Evolutionary conservation across 257 asterid genomes (phyloP).

Genomic region (Eucommia ulmoides): DNA sequence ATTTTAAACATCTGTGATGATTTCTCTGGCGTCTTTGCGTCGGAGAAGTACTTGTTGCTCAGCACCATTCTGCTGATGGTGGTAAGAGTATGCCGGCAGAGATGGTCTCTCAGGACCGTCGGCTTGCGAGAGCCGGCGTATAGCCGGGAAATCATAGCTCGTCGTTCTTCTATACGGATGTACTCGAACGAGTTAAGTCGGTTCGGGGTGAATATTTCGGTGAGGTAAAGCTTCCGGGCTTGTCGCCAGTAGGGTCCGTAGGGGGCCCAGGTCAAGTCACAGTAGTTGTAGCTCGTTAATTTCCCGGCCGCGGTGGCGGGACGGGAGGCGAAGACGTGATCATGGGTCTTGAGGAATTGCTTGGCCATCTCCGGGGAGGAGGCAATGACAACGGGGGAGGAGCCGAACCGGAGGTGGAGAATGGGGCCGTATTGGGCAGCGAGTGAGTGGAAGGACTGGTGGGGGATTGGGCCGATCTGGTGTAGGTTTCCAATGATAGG

Average conservation of each 20-base stretch:
- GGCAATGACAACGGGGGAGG: slow-evolving; percentile 13
- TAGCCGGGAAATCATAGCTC: neutral
- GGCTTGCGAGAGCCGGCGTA: slow-evolving; percentile 15
- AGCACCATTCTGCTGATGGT: slow-evolving; percentile 22
- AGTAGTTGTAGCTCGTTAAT: too few relatives aligned
- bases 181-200: neutral
- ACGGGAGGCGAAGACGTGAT: slow-evolving; percentile 4
- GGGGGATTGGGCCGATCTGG: slow-evolving; percentile 15
- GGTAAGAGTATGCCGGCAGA: slow-evolving; percentile 8
- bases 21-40: slow-evolving; percentile 1
- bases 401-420: slow-evolving; percentile 15
- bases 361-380: slow-evolving; percentile 21
- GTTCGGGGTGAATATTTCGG: neutral
- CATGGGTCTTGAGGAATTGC: slow-evolving; percentile 13
- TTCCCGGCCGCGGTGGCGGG: slow-evolving; percentile 10
- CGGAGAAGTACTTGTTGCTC: slow-evolving; percentile 13
- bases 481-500: slow-evolving; percentile 17
- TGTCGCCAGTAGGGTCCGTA: too few relatives aligned
- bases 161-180: neutral
- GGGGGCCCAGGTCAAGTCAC: too few relatives aligned
- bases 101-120: slow-evolving; percentile 12
- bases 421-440: slow-evolving; percentile 13
- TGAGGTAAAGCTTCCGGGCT: neutral
- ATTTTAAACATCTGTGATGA: neutral
- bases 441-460: slow-evolving; percentile 13